phyloP scores from a whole-genome alignment of 495 filamentous ascomycete genomes.

The Penicillium bovifimosum region DNA sequence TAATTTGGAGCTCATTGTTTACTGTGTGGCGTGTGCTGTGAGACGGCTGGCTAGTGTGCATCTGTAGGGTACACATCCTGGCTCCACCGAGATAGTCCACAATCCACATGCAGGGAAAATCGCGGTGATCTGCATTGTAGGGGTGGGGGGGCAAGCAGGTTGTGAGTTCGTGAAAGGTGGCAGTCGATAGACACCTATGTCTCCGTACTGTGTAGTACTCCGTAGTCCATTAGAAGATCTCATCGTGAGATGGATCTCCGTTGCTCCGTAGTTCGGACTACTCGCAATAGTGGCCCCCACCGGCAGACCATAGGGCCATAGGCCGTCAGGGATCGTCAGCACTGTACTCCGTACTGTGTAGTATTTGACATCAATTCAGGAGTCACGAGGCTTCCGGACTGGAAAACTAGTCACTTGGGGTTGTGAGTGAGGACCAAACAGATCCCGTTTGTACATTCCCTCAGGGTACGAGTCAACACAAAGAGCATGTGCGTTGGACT shows the following conservation, averaged over 20 bases:
- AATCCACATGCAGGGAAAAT: not conserved
- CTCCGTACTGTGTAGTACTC: no score
- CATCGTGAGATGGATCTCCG: not conserved
- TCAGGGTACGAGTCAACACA: no score
- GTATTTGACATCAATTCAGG: no score
- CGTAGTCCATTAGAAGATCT: not conserved
- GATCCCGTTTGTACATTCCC: no score
- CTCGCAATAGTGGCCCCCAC: not conserved
- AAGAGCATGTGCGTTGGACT: no score
- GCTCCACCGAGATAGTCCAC: not conserved
- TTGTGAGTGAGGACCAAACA: no score
- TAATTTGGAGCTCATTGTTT: not conserved
- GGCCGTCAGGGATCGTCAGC: no score
- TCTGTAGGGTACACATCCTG: no score
- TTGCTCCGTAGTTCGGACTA: not conserved
- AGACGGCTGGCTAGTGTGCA: not conserved
- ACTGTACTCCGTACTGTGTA: not conserved
- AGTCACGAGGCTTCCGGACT: no score
- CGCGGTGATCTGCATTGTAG: not conserved
- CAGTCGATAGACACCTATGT: not conserved
- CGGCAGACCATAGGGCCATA: not conserved
- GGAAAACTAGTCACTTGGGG: no score
- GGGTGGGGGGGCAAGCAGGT: constrained; percentile 2
- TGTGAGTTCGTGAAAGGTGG: not conserved
- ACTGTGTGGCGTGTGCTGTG: not conserved